Evolutionary conservation across 495 filamentous ascomycete genomes (phyloP).

Genomic region (Talaromyces nanjingensis): DNA sequence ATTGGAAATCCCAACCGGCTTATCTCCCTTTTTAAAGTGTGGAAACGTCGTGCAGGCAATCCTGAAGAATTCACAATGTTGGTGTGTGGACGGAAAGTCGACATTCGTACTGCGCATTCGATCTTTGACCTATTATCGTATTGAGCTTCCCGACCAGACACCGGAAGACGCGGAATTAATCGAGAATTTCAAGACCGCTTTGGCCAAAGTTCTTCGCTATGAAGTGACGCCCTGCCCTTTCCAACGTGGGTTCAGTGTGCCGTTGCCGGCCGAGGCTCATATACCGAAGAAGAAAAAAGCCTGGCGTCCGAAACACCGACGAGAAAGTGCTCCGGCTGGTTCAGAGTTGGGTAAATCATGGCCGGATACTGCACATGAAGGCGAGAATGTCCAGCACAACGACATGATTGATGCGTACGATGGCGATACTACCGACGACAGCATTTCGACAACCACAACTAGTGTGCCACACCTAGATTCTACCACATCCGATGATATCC

Average conservation of each 20-base stretch:
- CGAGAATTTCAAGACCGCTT: constrained; percentile 58
- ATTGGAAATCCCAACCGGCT: constrained; percentile 73
- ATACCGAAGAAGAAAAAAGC: constrained; percentile 60
- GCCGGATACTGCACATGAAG: constrained; percentile 20
- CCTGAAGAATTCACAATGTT: constrained; percentile 79
- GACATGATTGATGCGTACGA: constrained; percentile 12
- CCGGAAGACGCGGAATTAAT: constrained; percentile 53
- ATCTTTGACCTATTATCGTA: constrained; percentile 76
- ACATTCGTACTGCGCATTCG: constrained; percentile 79
- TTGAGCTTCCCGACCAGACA: constrained; percentile 65
- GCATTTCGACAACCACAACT: constrained; percentile 20
- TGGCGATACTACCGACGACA: constrained; percentile 33
- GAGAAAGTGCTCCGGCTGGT: constrained; percentile 25
- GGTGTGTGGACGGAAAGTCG: constrained; percentile 81
- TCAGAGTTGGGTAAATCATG: not conserved
- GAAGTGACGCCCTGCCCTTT: constrained; percentile 88
- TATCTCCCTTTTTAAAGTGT: constrained; percentile 80
- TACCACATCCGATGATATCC: constrained; percentile 19
- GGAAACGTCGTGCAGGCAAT: constrained; percentile 75
- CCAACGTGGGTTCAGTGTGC: constrained; percentile 63
- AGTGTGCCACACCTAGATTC: constrained; percentile 12
- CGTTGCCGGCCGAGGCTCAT: constrained; percentile 61
- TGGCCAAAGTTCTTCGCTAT: constrained; percentile 67
- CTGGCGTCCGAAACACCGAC: constrained; percentile 59
- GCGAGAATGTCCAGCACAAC: constrained; percentile 20